Conservation (phyloP, 2,329 filamentous ascomycete genomes). For the Venturia carpophila region DNA sequence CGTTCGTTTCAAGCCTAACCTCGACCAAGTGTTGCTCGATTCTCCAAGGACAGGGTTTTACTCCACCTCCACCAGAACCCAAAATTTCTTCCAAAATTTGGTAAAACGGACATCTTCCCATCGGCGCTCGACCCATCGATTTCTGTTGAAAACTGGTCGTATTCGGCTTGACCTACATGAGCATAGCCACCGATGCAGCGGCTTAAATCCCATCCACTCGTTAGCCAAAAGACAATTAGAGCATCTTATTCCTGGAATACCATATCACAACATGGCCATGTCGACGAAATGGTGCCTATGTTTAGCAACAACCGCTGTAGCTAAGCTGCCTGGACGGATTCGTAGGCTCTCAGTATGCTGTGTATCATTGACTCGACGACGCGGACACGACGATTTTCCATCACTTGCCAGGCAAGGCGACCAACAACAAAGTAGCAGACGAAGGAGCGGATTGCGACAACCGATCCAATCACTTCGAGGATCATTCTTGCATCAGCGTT, state of each 20-base stretch:
- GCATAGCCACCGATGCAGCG: neutral
- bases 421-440: neutral
- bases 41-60: neutral
- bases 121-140: neutral
- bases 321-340: neutral
- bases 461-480: neutral
- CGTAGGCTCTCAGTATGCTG: constrained; percentile 6
- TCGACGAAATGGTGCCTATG: neutral
- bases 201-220: neutral
- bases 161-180: neutral
- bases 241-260: neutral
- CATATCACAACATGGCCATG: constrained; percentile 3
- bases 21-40: neutral
- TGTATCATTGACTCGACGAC: neutral
- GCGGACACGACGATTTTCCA: neutral
- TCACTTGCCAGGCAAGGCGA: neutral
- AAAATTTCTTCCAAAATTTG: neutral
- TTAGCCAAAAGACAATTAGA: neutral
- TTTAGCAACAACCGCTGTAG: neutral
- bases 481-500: neutral
- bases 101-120: neutral
- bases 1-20: neutral
- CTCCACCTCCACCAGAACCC: constrained; percentile 9
- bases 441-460: neutral
- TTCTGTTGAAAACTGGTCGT: constrained; percentile 8